Base-by-base conservation (phyloP, 1,139 yeast genomes). In the Diutina neorugosa region DNA sequence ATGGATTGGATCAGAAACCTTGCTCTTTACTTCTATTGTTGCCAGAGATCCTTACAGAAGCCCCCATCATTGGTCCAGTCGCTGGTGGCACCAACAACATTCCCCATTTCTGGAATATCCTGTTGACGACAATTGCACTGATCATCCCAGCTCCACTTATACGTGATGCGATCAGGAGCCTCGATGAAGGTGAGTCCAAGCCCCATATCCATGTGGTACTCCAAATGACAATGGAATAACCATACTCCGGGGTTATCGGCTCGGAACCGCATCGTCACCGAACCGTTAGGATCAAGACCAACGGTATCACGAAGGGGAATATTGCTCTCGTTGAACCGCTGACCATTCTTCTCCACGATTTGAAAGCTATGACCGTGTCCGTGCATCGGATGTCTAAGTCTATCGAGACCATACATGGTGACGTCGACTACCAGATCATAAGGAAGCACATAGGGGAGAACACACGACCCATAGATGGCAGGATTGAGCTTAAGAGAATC, bases 181-280 rank as follows among this genome's bases (percentile, higher is more conserved):
- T 44, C 48, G 19, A 44, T 23, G 12, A 25, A 44, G 12, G 48
- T 44, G 4, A 44, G 6, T 8, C 48, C 48, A 1, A 44, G 14
- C 1, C 48, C 48, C 34, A 19, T 21, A 16, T 44, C 48, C 48
- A 44, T 44, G 9, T 44, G 48, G 34, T 44, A 44, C 31, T 44
- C 48, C 19, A 44, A 23, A n/a, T 44, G 48, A 23, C 48, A 44
- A n/a, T 44, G 48, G 48, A 44, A 44, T 14, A 44, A 14, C 48
- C 48, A 44, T 11, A 25, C 37, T 4, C 37, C 48, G 1, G 48
- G 48, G 11, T 44, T 44, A 16, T 20, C 27, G 19, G 48, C 48
- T 4, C 19, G 16, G 11, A 44, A 44, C 19, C 48, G 25, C 12
- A 44, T 5, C 6, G 48, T 44, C 2, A 23, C 9, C 14, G 19